phyloP scores from a whole-genome alignment of 257 asterid species.

The Fraxinus excelsior region DNA sequence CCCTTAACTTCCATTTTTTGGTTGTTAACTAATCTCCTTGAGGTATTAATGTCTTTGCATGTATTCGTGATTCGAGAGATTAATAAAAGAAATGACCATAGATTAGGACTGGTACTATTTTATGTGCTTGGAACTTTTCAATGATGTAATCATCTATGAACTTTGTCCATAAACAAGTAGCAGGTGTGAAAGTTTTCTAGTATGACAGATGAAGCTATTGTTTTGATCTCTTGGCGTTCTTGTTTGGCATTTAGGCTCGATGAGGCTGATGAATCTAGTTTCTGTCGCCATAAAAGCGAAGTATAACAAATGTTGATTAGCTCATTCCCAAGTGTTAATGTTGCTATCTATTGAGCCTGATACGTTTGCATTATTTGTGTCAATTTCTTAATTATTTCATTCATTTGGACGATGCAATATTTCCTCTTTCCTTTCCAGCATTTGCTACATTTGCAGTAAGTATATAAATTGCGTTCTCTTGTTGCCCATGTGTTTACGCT shows the following conservation, averaged over 20 bases:
- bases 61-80: no score
- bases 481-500: no score
- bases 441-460: no score
- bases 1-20: not conserved
- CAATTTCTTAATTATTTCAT: no score
- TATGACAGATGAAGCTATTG: not conserved
- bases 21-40: not conserved
- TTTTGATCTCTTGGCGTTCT: not conserved
- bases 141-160: not conserved
- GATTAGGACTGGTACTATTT: not conserved
- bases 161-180: not conserved
- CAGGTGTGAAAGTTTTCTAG: not conserved
- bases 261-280: not conserved
- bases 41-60: not conserved
- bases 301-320: not conserved
- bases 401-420: no score
- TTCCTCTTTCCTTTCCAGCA: no score
- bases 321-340: not conserved
- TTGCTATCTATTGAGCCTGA: no score
- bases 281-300: not conserved
- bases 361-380: no score
- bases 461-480: no score
- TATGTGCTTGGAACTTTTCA: not conserved
- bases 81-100: not conserved
- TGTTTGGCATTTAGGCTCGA: not conserved